These are phyloP conservation scores for Musa itinerans DNA, from an alignment of 176 grass and related monocot genomes.

Conservation along the genomic window DNA sequence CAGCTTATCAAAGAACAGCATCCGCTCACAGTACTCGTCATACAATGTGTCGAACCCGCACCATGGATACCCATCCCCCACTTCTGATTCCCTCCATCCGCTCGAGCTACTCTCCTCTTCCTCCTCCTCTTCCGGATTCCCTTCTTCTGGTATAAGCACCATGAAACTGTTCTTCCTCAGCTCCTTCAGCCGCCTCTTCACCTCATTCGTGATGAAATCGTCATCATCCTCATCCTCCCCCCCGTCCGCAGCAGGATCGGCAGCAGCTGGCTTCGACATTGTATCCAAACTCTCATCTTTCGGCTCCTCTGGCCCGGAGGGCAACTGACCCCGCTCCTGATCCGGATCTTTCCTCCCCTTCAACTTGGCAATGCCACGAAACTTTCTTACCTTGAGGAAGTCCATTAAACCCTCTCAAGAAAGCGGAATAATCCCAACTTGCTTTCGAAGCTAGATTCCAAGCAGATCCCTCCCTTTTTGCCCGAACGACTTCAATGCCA, in stretches of 20 bases:
- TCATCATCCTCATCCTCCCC: conserved; percentile 43
- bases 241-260: background rate
- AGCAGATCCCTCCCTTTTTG: conserved; percentile 3
- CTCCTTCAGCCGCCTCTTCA: conserved; percentile 85
- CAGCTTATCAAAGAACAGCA: conserved; percentile 72
- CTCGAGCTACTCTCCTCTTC: conserved; percentile 43
- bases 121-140: conserved; percentile 36
- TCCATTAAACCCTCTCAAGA: conserved; percentile 30
- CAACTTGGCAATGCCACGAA: conserved; percentile 31
- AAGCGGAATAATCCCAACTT: background rate
- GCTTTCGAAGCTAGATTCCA: background rate
- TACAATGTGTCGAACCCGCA: conserved; percentile 72
- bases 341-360: conserved; percentile 5
- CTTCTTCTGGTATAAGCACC: conserved; percentile 70
- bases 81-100: conserved; percentile 43
- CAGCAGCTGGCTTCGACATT: background rate
- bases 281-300: conserved; percentile 18
- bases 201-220: conserved; percentile 61
- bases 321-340: conserved; percentile 3
- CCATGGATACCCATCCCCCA: conserved; percentile 30
- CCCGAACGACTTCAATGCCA: background rate
- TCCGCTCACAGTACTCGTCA: conserved; percentile 65
- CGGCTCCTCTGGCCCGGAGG: background rate
- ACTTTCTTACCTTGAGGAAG: conserved; percentile 76
- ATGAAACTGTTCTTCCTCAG: conserved; percentile 79